phyloP scores from a whole-genome alignment of 1,284 basidiomycete species.

The Hymenochaete sp. region DNA sequence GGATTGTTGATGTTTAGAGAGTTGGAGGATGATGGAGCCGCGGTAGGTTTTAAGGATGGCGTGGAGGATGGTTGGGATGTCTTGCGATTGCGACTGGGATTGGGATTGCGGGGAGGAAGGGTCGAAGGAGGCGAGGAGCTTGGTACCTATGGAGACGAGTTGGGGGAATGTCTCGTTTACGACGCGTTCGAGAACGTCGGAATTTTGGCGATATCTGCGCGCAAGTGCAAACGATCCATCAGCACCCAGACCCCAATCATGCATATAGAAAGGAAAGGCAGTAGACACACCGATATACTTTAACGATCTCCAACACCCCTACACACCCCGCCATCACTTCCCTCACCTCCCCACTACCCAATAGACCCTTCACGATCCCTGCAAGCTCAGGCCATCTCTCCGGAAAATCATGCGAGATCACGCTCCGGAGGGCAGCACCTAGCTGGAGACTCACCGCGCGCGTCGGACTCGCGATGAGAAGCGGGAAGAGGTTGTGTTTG shows the following conservation, averaged over 20 bases:
- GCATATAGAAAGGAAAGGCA: neutral
- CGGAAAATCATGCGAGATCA: conserved; percentile 69
- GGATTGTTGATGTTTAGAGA: conserved; percentile 67
- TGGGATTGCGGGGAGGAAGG: conserved; percentile 43
- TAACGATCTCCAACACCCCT: conserved; percentile 63
- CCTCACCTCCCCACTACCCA: conserved; percentile 53
- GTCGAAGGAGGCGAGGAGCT: conserved; percentile 56
- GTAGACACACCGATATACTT: conserved; percentile 49
- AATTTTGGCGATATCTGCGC: conserved; percentile 55
- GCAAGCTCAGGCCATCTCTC: conserved; percentile 62
- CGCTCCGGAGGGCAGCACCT: conserved; percentile 57
- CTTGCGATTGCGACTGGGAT: conserved; percentile 48
- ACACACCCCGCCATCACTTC: conserved; percentile 75
- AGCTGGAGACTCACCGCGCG: conserved; percentile 69
- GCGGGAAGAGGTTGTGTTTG: conserved; percentile 53
- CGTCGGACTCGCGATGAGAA: conserved; percentile 59
- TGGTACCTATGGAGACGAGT: conserved; percentile 58
- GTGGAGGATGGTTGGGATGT: conserved; percentile 71
- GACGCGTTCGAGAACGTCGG: conserved; percentile 49
- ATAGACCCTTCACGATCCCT: conserved; percentile 51
- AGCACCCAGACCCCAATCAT: too few relatives aligned
- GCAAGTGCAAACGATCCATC: neutral
- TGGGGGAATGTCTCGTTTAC: conserved; percentile 61
- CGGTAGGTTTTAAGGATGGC: conserved; percentile 79
- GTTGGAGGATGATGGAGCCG: conserved; percentile 62